Base-by-base conservation (phyloP, 768 basidiomycete genomes). In the Suillus weaverae region DNA sequence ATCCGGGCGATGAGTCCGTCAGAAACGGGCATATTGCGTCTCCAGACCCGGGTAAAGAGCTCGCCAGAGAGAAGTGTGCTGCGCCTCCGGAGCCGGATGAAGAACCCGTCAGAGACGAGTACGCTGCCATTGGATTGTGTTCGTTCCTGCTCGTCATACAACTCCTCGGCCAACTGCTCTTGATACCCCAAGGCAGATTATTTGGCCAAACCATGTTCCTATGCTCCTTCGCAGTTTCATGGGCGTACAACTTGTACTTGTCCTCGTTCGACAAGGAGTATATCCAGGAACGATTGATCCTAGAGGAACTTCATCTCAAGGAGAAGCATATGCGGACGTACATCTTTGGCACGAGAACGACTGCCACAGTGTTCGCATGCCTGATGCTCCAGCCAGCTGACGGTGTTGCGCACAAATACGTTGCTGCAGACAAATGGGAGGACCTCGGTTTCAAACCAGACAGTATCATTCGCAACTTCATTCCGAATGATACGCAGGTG, bases 191-290 rank as follows among this genome's bases (percentile, higher is more conserved):
- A 57, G 73, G 68, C 14, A 51, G 61, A 8, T 69, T 78, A 39
- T 76, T 78, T 10, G 77, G 78, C 18, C 78, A 79, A 61, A 67
- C 76, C 61, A 64, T 79, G 74, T 79, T 79, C 64, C 62, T 79
- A 36, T 54, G 60, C 1, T 67, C 77, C 1, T 70, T 79, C 14
- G 78, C 70, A 20, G 70, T 68, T 14, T 78, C 77, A 1, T 77
- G 77, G 51, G 30, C 16, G 6, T 79, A 79, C 62, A 78, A 78
- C 39, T 51, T 74, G 0, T 75, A 64, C 32, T 68, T 79, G 59
- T 68, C 62, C 6, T 73, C 73, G 0, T 64, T 80, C 70, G 76
- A 81, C 18, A 69, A 61, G 48, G 64, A 71, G 22, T 38, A 30
- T 5, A 36, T 66, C 8, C 73, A 76, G 13, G 48, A 59, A 35